A percentile compares a stretch with the other conserved stretches of the same genome.
phyloP scores from a whole-genome alignment of 176 grass and related monocot genomes.

The Eleusine coracana region DNA sequence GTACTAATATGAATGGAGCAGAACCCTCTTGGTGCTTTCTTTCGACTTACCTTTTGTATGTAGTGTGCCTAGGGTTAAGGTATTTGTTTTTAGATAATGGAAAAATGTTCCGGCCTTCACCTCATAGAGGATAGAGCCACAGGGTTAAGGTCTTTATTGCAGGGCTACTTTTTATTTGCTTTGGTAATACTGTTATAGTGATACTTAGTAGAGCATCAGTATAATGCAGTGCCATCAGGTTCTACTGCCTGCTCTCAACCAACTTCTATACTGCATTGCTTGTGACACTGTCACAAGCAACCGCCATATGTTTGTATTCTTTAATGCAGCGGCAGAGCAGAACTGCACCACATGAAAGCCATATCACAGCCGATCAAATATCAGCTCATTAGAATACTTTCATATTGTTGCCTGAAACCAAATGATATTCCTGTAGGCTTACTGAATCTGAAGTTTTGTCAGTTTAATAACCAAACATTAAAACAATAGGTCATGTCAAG shows the following conservation, averaged over 20 bases:
- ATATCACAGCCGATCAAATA: constrained; percentile 8
- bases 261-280: not conserved
- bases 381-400: constrained; percentile 14
- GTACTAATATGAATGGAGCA: not conserved
- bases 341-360: constrained; percentile 20
- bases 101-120: too few relatives aligned
- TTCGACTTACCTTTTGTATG: not conserved
- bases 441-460: constrained; percentile 23
- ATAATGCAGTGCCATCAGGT: not conserved
- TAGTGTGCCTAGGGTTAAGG: not conserved
- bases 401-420: constrained; percentile 10
- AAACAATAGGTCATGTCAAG: constrained; percentile 11
- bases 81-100: not conserved
- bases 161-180: not conserved
- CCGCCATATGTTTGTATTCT: constrained; percentile 1
- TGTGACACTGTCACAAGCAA: constrained; percentile 27
- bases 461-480: constrained; percentile 12
- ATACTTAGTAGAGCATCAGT: not conserved
- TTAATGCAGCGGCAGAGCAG: constrained; percentile 23
- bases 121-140: too few relatives aligned
- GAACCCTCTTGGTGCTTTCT: constrained; percentile 4
- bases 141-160: not conserved
- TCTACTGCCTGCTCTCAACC: constrained; percentile 11
- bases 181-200: not conserved
- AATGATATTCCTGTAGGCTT: constrained; percentile 3